Base-by-base conservation (phyloP, 2,329 filamentous ascomycete species). In the Alternaria metachromatica region DNA sequence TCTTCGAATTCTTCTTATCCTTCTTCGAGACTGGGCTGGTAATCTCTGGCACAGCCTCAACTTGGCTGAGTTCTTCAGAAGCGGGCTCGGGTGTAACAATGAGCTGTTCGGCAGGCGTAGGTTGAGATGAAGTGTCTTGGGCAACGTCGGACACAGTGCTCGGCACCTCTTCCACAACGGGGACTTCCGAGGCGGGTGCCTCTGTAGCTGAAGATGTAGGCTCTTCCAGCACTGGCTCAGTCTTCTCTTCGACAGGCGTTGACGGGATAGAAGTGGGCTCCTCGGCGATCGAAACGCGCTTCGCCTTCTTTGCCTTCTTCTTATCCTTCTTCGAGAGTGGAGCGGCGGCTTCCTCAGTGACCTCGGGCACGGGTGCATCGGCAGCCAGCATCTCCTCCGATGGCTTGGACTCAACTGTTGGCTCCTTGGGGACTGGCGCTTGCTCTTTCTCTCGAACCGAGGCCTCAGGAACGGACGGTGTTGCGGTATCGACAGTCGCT, bases 1-100 rank as follows among this genome's bases (percentile, higher is more conserved):
- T 74, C 64, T 76, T 71, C 4, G 46, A 54, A 41, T 68, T 63
- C 28, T 70, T 73, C 53, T 75, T 73, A 60, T 72, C 71, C 46
- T 72, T 69, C 50, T 67, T 68, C 1, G 64, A 62, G 21, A 46
- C 15, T 1, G 55, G 26, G 4, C 26, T 20, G 4, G 41, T 33
- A 3, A 43, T 21, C 12, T 56, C 57, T n/a, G 18, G 41, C 8
- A 28, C 18, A 23, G 49, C 33, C 13, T 58, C 44, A 10, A 49
- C 18, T 18, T 45, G 49, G 5, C 15, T n/a, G 5, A 15, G 13
- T 9, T 63, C 53, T 20, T 63, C 64, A 1, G 21, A n/a, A 9
- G 28, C 13, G 9, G 59, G 37, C 6, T 20, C 26, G 4, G n/a
- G 15, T 12, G 30, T 53, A 37, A 53, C 30, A 15, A 12, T 13